Evolutionary conservation across 192 early-diverging fungal species (phyloP), one percentile per base, ranked within the genome.

Genomic region (Podila clonocystis): DNA sequence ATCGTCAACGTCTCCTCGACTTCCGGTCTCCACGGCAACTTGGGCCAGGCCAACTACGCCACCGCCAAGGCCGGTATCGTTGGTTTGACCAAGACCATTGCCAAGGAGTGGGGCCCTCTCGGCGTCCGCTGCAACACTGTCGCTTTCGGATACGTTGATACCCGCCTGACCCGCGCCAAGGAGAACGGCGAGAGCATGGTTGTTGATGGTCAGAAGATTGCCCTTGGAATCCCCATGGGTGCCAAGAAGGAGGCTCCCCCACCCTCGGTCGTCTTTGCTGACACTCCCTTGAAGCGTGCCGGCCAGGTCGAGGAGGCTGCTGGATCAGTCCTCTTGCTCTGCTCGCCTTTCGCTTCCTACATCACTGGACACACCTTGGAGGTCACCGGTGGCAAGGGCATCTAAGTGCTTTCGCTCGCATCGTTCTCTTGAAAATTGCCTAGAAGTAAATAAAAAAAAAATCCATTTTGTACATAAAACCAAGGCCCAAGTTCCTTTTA

Each of bases 11-110:
- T 86, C 55, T 86, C 85, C 33, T 86, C 85, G 60, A 86, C 85
- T 58, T 87, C 83, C 62, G 97, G 96, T 50, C 88, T 98, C 49
- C 95, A 96, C 87, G 96, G 96, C 65, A 93, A 93, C 82, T 86
- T 93, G 73, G 92, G 92, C 20, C 97, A 98, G 86, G 93, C 95
- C 63, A 98, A 98, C 88, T 98, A 98, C 87, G 86, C 91, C 33
- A 90, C 96, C 24, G 95, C 94, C 69, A 97, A 97, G 89, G 94
- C 95, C 59, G 96, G 93, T 68, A 89, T 94, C 69, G 87, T 96
- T 83, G 96, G 95, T 49, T 84, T 97, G 68, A 94, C 92, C 85
- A 96, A 94, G 91, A 94, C 95, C 36, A 88, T 97, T 74, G 95
- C 96, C 38, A 87, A 89, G 74, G 88, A 89, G 79, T 89, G 88